Evolutionary conservation across 768 basidiomycete species (phyloP).

Genomic region (Asterophora lycoperdoides): DNA sequence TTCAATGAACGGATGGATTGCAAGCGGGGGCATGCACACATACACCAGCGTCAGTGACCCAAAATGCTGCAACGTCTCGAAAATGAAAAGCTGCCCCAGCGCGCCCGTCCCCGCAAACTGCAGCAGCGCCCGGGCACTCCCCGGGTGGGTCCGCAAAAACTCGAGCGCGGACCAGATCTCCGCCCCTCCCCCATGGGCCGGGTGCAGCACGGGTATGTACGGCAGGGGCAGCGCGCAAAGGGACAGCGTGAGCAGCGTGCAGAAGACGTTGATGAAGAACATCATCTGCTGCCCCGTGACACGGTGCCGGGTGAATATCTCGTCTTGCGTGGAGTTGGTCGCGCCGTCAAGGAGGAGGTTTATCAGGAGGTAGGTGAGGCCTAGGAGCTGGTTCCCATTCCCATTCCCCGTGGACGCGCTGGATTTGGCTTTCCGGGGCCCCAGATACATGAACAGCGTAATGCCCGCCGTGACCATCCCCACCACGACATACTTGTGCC

Average conservation of each 20-base stretch:
- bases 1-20: no score
- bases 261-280: conserved; percentile 94
- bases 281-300: conserved; percentile 96
- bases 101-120: conserved; percentile 90
- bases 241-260: conserved; percentile 64
- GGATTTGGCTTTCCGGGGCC: conserved; percentile 48
- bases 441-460: conserved; percentile 90
- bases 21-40: no score
- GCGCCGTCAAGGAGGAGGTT: conserved; percentile 92
- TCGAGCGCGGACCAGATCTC: conserved; percentile 66
- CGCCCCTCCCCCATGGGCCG: conserved; percentile 60
- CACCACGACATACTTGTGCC: conserved; percentile 95
- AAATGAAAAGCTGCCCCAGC: conserved; percentile 95
- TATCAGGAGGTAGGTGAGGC: conserved; percentile 70
- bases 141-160: conserved; percentile 78
- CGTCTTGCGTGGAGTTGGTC: conserved; percentile 94
- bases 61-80: conserved; percentile 90
- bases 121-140: conserved; percentile 64
- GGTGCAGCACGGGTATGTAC: conserved; percentile 76
- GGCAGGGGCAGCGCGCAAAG: conserved; percentile 75
- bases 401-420: conserved; percentile 33
- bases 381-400: conserved; percentile 56
- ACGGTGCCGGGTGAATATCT: conserved; percentile 79
- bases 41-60: conserved; percentile 88
- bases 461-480: conserved; percentile 89